These are phyloP conservation scores for Tricholoma terreum DNA, from an alignment of 768 basidiomycete genomes.

Conservation along the genomic window DNA sequence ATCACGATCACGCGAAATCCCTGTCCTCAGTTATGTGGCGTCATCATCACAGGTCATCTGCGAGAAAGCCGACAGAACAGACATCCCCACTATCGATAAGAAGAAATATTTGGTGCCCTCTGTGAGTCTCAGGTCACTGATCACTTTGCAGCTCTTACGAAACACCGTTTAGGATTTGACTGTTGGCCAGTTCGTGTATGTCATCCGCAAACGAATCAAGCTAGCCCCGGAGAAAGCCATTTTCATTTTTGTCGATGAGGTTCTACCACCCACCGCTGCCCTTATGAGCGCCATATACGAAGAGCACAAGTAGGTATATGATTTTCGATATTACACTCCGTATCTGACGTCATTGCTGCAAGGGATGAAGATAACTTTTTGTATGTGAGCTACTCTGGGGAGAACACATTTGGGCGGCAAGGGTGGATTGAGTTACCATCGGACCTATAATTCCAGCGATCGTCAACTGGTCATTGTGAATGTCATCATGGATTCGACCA, in stretches of 20 bases:
- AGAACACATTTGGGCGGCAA: conserved; percentile 87
- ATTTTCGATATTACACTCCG: conserved; percentile 1
- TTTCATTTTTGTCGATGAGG: conserved; percentile 99
- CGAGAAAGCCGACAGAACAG: conserved; percentile 97
- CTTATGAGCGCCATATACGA: conserved; percentile 99
- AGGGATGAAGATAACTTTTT: conserved; percentile 99
- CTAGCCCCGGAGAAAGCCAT: conserved; percentile 99
- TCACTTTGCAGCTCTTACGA: conserved; percentile 1
- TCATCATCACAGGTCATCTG: conserved; percentile 81
- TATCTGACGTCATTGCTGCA: conserved; percentile 23
- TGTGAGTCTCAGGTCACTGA: conserved; percentile 45
- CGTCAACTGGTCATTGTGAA: conserved; percentile 8
- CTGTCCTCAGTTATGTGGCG: conserved; percentile 2
- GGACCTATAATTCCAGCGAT: conserved; percentile 35
- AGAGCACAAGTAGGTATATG: conserved; percentile 88
- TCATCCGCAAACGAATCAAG: conserved; percentile 99
- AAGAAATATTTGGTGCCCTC: conserved; percentile 99
- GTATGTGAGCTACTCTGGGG: conserved; percentile 97
- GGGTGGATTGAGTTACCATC: conserved; percentile 46
- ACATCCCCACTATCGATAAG: conserved; percentile 99
- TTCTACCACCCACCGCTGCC: conserved; percentile 95
- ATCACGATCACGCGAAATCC: conserved; percentile 1
- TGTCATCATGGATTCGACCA: conserved; percentile 20
- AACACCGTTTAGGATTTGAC: conserved; percentile 71
- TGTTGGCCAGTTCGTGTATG: conserved; percentile 98